These are phyloP conservation scores for Cucumis melo DNA, from an alignment of 306 rosid genomes.

Conservation along the genomic window DNA sequence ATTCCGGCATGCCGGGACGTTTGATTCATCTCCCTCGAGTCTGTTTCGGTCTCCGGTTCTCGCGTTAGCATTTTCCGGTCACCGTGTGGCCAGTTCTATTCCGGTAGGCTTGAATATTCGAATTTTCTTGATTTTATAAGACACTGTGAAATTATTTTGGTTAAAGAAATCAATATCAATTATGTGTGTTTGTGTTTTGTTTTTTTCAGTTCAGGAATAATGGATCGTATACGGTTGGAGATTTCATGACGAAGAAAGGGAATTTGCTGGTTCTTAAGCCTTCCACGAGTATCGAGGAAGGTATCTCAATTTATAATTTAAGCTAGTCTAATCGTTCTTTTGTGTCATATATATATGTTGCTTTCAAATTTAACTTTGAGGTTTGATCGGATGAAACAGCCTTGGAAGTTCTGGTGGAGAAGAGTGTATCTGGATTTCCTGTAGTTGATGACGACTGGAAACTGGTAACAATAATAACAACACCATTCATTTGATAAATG, in stretches of 20 bases:
- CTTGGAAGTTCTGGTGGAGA: constrained; percentile 67
- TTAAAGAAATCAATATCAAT: not conserved
- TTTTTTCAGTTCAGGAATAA: not conserved
- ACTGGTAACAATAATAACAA: constrained; percentile 29
- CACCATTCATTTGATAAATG: not conserved
- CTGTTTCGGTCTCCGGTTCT: not conserved
- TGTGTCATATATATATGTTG: too few relatives aligned
- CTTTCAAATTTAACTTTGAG: too few relatives aligned
- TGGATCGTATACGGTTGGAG: constrained; percentile 4
- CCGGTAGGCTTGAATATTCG: not conserved
- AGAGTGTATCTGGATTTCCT: constrained; percentile 90
- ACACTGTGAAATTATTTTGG: too few relatives aligned
- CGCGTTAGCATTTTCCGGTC: not conserved
- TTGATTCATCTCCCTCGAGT: not conserved
- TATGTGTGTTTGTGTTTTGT: not conserved
- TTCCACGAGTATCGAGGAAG: constrained; percentile 70
- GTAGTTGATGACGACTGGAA: constrained; percentile 82
- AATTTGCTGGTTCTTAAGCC: constrained; percentile 61
- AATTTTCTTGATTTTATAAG: too few relatives aligned
- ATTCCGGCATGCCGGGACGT: not conserved
- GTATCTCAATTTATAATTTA: constrained; percentile 14
- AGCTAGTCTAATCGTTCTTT: too few relatives aligned
- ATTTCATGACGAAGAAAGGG: constrained; percentile 41
- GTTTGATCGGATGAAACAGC: constrained; percentile 27
- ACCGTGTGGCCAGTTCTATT: not conserved